Base-by-base conservation (phyloP, 148 eudicot species). In the Polygonum maritimum region DNA sequence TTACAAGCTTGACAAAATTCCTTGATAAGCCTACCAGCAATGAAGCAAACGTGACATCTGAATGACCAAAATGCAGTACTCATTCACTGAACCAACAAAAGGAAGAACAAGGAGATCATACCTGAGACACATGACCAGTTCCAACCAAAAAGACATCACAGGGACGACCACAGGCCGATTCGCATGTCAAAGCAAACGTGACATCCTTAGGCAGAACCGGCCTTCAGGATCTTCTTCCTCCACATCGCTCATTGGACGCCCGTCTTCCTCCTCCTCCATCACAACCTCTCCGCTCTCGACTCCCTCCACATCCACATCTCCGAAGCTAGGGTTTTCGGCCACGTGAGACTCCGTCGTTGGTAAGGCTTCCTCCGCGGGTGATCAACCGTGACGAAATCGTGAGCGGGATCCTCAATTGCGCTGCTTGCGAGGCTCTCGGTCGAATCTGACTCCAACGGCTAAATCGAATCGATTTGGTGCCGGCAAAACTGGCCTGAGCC, bases 91-190 rank as follows among this genome's bases (percentile, higher is more conserved):
- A 36, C 48, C 49, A 41, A 79, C 16, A n/a, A 67, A 72, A 75
- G 6, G n/a, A 39, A 41, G 45, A 41, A 41, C n/a, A n/a, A n/a
- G n/a, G n/a, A n/a, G 74, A 44, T 40, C n/a, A 40, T 10, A 94
- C 98, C 98, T 82, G 75, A 79, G 98, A 94, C 72, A 94, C 97
- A 77, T 92, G 98, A 57, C 95, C 93, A 14, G 98, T 94, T 35
- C 98, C 98, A 35, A 94, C 87, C 73, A 92, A 49, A 77, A 84
- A 94, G 74, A 94, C 97, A 36, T 87, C 85, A 48, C 98, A 94
- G 55, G 74, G 78, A 14, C 87, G 89, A 5, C 96, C 97, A 2
- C 86, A 85, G 1, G 79, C 84, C 6, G 88, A 72, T 3, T 87
- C 93, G 73, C 91, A 88, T 1, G 90, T 78, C 73, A 94, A 85